These are phyloP conservation scores for Cutaneotrichosporon cavernicola DNA, from an alignment of 1,284 basidiomycete genomes.

Conservation along the genomic window DNA sequence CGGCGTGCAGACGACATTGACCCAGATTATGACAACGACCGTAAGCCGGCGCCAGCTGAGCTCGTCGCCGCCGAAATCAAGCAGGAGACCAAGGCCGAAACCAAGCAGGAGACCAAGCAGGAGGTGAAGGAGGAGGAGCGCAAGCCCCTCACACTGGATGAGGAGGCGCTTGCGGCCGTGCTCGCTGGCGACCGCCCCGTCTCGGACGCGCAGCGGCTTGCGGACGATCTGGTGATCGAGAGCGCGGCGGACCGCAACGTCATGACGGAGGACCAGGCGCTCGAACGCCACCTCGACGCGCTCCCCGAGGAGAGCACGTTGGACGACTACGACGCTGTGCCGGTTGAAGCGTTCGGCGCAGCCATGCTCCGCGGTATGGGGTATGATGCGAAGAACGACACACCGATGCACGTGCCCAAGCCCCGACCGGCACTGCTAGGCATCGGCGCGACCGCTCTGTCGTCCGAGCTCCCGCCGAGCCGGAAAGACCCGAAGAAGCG, in stretches of 20 bases:
- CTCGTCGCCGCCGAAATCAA: slow-evolving; percentile 12
- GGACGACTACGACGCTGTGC: slow-evolving; percentile 85
- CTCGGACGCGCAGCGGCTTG: slow-evolving; percentile 43
- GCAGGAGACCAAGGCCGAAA: slow-evolving; percentile 19
- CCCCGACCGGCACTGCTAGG: slow-evolving; percentile 79
- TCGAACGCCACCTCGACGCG: slow-evolving; percentile 71
- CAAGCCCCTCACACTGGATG: slow-evolving; percentile 35
- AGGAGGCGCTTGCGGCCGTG: slow-evolving; percentile 46
- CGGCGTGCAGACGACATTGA: slow-evolving; percentile 38
- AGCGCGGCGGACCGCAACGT: slow-evolving; percentile 54
- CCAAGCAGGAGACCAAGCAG: slow-evolving; percentile 8
- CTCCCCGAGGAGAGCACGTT: slow-evolving; percentile 62
- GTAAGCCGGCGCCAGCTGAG: slow-evolving; percentile 25
- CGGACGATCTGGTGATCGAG: slow-evolving; percentile 29
- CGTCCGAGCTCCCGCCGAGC: slow-evolving; percentile 33
- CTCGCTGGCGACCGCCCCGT: slow-evolving; percentile 49
- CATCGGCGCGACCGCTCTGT: slow-evolving; percentile 75
- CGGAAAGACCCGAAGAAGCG: slow-evolving; percentile 30
- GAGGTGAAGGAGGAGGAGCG: slow-evolving; percentile 18
- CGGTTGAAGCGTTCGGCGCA: slow-evolving; percentile 88
- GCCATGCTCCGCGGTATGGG: slow-evolving; percentile 96
- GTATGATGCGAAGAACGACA: slow-evolving; percentile 67
- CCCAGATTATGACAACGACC: slow-evolving; percentile 13
- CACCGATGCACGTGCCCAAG: slow-evolving; percentile 73
- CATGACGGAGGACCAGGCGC: slow-evolving; percentile 67